Evolutionary conservation across 345 rosid genomes (phyloP).

Genomic region (Rhizophora mangle): DNA sequence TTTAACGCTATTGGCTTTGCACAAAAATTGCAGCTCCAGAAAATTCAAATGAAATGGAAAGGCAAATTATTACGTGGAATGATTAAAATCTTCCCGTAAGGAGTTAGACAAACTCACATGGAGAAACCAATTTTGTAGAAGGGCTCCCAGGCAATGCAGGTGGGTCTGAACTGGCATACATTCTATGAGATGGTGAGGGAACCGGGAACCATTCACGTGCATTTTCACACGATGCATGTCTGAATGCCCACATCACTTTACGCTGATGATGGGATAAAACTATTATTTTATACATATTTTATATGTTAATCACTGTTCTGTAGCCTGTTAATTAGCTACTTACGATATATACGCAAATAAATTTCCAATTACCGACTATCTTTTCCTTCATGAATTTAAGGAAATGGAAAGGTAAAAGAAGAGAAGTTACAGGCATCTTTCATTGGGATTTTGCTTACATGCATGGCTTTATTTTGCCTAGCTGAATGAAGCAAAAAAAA

Average conservation of each 20-base stretch:
- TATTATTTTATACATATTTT: no score
- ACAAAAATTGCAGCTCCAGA: constrained; percentile 9
- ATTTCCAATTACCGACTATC: no score
- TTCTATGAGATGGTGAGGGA: neutral
- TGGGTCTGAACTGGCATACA: neutral
- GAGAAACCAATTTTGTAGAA: neutral
- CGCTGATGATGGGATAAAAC: no score
- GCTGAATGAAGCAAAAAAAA: neutral
- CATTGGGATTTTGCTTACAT: no score
- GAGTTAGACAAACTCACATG: constrained; percentile 22
- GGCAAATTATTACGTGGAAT: neutral
- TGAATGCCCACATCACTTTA: no score
- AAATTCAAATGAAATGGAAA: constrained; percentile 14
- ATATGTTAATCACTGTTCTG: no score
- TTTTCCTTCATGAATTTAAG: no score
- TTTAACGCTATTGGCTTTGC: constrained; percentile 1
- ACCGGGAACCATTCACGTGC: neutral
- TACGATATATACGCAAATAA: no score
- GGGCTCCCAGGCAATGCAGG: neutral
- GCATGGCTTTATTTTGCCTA: neutral
- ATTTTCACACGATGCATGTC: no score
- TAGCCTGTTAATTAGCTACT: no score
- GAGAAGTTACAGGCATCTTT: no score
- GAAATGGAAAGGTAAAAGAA: no score
- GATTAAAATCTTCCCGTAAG: neutral